These are phyloP conservation scores for Solanum hybrid DNA, from an alignment of 305 asterid genomes.

Conservation along the genomic window DNA sequence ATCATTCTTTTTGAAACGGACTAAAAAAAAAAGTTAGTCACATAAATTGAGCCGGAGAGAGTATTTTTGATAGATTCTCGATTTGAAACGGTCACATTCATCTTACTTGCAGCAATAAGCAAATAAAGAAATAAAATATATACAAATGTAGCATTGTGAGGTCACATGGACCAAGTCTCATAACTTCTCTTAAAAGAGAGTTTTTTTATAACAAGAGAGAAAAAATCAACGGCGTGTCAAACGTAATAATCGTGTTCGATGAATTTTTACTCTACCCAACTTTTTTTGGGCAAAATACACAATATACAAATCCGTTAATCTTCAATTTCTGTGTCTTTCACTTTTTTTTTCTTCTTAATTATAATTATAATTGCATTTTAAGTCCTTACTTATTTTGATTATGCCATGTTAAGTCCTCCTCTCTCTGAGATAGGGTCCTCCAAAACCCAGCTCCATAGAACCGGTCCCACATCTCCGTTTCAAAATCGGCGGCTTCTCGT, in stretches of 20 bases:
- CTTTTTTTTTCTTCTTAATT: background rate
- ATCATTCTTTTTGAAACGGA: too few species aligned
- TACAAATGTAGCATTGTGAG: background rate
- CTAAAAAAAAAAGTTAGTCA: too few species aligned
- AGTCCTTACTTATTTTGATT: background rate
- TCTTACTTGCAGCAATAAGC: background rate
- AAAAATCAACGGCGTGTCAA: background rate
- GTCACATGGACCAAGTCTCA: background rate
- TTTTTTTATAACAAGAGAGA: background rate
- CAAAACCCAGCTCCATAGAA: conserved; percentile 59
- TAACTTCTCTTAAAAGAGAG: background rate
- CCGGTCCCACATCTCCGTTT: conserved; percentile 44
- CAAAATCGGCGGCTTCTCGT: conserved; percentile 28
- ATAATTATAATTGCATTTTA: background rate
- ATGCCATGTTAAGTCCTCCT: background rate
- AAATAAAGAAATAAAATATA: background rate
- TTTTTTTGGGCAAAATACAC: background rate
- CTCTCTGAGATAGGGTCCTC: conserved; percentile 50
- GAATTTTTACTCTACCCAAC: background rate
- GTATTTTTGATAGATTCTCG: background rate
- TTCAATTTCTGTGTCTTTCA: background rate
- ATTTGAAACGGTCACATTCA: background rate
- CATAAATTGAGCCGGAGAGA: too few species aligned
- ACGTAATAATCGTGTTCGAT: background rate
- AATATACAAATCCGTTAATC: background rate